Conservation (phyloP, 441 rosid species). For the Brassica hybrid region DNA sequence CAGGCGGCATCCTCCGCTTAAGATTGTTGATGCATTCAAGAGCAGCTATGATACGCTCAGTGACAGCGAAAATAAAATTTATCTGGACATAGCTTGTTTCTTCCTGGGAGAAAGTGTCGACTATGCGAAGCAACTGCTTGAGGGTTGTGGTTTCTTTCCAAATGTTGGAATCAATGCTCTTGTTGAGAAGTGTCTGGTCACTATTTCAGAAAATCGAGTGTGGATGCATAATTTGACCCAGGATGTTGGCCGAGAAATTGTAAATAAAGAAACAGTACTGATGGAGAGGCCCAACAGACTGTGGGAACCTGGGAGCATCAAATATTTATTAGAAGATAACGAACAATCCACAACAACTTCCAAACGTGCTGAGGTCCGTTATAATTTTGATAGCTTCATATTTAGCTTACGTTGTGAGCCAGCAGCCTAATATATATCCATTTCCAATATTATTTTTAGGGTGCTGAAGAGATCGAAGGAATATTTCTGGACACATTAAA, state of each 20-base stretch:
- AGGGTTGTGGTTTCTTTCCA: constrained; percentile 29
- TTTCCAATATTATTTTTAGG: constrained; percentile 21
- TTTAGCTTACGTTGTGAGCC: neutral
- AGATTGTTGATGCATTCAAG: constrained; percentile 15
- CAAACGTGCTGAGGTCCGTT: constrained; percentile 1
- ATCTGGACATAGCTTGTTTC: neutral
- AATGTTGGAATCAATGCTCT: constrained; percentile 37
- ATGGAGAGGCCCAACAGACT: neutral
- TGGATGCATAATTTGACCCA: constrained; percentile 48
- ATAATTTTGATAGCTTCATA: neutral
- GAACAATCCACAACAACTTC: neutral
- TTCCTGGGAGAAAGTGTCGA: neutral
- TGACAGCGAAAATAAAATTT: neutral
- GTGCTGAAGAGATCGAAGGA: constrained; percentile 21
- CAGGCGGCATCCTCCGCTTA: neutral
- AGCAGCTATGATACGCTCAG: constrained; percentile 7
- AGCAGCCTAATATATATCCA: neutral
- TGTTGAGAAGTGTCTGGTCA: constrained; percentile 30
- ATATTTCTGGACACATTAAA: constrained; percentile 21
- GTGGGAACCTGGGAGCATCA: neutral
- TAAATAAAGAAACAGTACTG: neutral
- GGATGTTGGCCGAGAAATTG: constrained; percentile 26
- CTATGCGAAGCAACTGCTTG: neutral
- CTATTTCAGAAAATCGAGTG: constrained; percentile 16
- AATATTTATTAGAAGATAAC: constrained; percentile 1